phyloP scores from a whole-genome alignment of 192 early-diverging fungal species.

The Backusella tarrabulga region DNA sequence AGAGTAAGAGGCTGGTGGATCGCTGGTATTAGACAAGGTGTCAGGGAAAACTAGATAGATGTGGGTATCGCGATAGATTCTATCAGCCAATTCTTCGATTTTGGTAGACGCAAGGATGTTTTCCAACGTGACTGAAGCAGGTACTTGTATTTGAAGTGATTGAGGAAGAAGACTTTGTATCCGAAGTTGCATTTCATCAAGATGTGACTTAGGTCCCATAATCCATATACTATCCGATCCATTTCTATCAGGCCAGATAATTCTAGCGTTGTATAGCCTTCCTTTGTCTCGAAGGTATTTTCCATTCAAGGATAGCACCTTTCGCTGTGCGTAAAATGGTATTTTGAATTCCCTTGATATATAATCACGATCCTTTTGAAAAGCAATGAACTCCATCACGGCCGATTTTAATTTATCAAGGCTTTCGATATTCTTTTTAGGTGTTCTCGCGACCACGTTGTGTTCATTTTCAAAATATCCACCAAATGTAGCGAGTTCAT shows the following conservation, averaged over 20 bases:
- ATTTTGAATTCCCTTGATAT: constrained; percentile 30
- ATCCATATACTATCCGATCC: constrained; percentile 58
- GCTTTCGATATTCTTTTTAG: constrained; percentile 68
- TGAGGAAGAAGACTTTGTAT: constrained; percentile 3
- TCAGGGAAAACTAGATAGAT: constrained; percentile 6
- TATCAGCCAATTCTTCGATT: constrained; percentile 8
- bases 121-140: constrained; percentile 1
- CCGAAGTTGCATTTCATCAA: constrained; percentile 44
- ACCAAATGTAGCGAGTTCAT: constrained; percentile 67
- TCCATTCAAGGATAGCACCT: constrained; percentile 19
- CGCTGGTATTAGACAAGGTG: background rate
- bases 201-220: constrained; percentile 51
- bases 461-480: constrained; percentile 80
- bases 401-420: constrained; percentile 59
- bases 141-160: constrained; percentile 6
- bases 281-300: constrained; percentile 46
- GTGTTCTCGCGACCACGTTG: constrained; percentile 81
- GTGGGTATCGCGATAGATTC: background rate
- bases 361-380: constrained; percentile 47
- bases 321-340: constrained; percentile 37
- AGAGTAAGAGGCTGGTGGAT: background rate
- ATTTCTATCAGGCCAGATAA: constrained; percentile 60
- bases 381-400: constrained; percentile 62
- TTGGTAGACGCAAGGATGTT: background rate
- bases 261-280: constrained; percentile 45